Conservation (phyloP, 176 grass and related monocot species). For the Oryza glaberrima region DNA sequence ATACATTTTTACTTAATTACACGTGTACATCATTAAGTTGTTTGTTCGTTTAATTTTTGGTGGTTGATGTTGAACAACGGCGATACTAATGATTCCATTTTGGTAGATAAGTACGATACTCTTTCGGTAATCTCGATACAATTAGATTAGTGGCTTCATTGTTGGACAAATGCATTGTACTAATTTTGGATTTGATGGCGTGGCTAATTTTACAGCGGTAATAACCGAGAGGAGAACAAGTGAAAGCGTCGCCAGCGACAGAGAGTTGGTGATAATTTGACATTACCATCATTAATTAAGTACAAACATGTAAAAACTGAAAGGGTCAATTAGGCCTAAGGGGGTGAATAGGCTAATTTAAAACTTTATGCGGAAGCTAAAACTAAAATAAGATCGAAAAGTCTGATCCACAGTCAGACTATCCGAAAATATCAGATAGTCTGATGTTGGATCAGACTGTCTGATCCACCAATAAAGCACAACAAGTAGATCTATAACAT, state of each 20-base stretch:
- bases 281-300: not conserved
- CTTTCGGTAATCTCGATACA: not conserved
- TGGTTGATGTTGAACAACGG: not conserved
- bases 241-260: not conserved
- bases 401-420: too few relatives aligned
- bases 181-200: constrained; percentile 24
- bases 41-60: not conserved
- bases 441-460: too few relatives aligned
- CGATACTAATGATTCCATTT: not conserved
- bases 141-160: not conserved
- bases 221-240: not conserved
- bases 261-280: not conserved
- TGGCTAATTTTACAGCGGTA: constrained; percentile 9
- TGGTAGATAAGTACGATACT: constrained; percentile 28
- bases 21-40: not conserved
- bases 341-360: too few relatives aligned
- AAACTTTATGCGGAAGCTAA: too few relatives aligned
- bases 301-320: not conserved
- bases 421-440: too few relatives aligned
- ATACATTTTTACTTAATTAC: not conserved
- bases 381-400: too few relatives aligned
- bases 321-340: too few relatives aligned
- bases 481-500: too few relatives aligned
- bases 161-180: not conserved
- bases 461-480: too few relatives aligned